These are phyloP conservation scores for Debaryomyces sp. DNA, from an alignment of 1,139 yeast species.

Conservation along the genomic window DNA sequence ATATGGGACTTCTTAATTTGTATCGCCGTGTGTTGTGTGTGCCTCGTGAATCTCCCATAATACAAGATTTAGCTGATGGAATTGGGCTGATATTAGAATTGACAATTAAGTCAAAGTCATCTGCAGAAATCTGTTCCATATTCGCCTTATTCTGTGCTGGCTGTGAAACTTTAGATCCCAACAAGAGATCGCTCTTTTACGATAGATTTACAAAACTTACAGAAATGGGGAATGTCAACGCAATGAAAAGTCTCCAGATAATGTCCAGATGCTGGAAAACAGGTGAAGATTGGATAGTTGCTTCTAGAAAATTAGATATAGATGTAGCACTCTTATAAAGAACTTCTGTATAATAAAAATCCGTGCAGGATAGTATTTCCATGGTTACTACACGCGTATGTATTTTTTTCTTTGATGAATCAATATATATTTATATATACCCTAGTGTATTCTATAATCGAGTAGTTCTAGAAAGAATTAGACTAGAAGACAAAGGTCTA, in stretches of 20 bases:
- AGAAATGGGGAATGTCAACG: slow-evolving; percentile 52
- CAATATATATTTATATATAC: neutral
- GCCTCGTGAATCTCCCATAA: slow-evolving; percentile 46
- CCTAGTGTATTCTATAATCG: neutral
- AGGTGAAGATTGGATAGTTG: slow-evolving; percentile 58
- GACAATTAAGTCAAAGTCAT: slow-evolving; percentile 45
- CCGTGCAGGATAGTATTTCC: slow-evolving; percentile 2
- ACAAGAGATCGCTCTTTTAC: slow-evolving; percentile 35
- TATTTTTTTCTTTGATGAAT: slow-evolving; percentile 4
- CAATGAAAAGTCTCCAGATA: slow-evolving; percentile 48
- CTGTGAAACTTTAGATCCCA: slow-evolving; percentile 51
- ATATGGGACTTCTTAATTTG: slow-evolving; percentile 58
- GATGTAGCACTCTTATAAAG: slow-evolving; percentile 49
- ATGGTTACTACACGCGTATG: slow-evolving; percentile 5
- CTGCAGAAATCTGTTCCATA: slow-evolving; percentile 59
- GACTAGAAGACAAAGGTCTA: neutral
- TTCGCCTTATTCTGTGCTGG: slow-evolving; percentile 62
- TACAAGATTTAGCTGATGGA: slow-evolving; percentile 49
- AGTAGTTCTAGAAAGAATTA: neutral
- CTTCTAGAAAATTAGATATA: slow-evolving; percentile 45
- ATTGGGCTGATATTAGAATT: slow-evolving; percentile 37
- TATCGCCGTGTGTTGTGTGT: slow-evolving; percentile 56
- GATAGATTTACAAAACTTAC: slow-evolving; percentile 41
- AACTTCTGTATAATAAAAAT: neutral
- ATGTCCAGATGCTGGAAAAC: slow-evolving; percentile 61